phyloP scores from a whole-genome alignment of 2,329 filamentous ascomycete genomes.

The Chaetomiaceae sp. region DNA sequence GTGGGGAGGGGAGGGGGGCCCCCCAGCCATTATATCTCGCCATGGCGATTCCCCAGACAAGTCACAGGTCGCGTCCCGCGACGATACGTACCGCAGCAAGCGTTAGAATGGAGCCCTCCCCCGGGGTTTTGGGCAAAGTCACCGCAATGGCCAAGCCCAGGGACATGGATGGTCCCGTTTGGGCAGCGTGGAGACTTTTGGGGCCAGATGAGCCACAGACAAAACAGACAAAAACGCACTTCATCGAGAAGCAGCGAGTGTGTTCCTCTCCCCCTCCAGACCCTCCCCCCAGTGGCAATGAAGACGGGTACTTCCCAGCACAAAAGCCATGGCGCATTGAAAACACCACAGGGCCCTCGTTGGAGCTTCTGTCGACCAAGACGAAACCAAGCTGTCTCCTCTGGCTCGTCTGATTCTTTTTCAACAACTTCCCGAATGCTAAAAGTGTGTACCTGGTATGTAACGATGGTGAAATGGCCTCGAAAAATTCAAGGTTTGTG shows the following conservation, averaged over 20 bases:
- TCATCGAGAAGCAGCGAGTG: neutral
- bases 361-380: too few species aligned
- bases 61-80: conserved; percentile 5
- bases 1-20: conserved; percentile 12
- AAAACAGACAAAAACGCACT: conserved; percentile 1
- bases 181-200: conserved; percentile 12
- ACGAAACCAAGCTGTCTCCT: too few species aligned
- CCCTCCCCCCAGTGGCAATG: neutral
- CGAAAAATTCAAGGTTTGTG: too few species aligned
- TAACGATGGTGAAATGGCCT: too few species aligned
- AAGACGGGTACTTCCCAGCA: neutral
- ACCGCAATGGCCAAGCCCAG: conserved; percentile 6
- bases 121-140: neutral
- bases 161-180: conserved; percentile 8
- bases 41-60: conserved; percentile 12
- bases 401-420: neutral
- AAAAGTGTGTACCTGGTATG: too few species aligned
- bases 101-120: conserved; percentile 1
- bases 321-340: neutral
- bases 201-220: conserved; percentile 3
- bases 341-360: neutral
- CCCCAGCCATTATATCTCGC: conserved; percentile 11
- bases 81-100: conserved; percentile 9
- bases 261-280: too few species aligned
- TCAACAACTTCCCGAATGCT: too few species aligned